Evolutionary conservation across 2,329 filamentous ascomycete genomes (phyloP).

Genomic region (Huntiella bhutanensis): DNA sequence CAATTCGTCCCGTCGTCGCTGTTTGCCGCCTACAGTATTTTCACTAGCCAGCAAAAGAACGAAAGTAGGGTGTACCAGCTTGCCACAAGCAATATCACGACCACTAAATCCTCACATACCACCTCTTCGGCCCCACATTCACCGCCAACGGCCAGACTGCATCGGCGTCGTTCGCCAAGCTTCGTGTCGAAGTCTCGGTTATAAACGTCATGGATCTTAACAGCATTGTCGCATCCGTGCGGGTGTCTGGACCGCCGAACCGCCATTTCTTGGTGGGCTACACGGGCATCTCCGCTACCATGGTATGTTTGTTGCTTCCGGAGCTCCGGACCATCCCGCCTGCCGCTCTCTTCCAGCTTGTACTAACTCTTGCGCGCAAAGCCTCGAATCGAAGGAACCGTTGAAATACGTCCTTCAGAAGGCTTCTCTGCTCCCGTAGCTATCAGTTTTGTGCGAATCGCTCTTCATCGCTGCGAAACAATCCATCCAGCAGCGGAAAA

Average conservation of each 20-base stretch:
- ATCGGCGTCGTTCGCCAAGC: neutral
- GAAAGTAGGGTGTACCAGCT: no score
- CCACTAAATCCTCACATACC: no score
- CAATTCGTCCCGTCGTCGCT: no score
- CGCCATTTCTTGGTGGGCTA: conserved; percentile 94
- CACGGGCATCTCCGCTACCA: conserved; percentile 88
- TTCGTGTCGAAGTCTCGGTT: neutral
- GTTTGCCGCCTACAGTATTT: no score
- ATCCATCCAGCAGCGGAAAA: conserved; percentile 95
- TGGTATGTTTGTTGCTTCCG: conserved; percentile 42
- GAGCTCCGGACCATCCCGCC: neutral
- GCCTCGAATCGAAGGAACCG: conserved; percentile 94
- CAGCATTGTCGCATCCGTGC: conserved; percentile 59
- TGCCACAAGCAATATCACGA: no score
- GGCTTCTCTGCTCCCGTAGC: conserved; percentile 78
- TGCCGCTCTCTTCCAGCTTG: neutral
- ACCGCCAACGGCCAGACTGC: neutral
- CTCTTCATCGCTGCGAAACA: conserved; percentile 78
- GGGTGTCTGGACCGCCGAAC: conserved; percentile 93
- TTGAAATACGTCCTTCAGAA: conserved; percentile 76
- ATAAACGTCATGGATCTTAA: neutral
- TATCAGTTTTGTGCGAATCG: conserved; percentile 85
- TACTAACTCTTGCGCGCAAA: conserved; percentile 20
- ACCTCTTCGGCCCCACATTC: neutral
- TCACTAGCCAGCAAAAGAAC: no score